phyloP scores from a whole-genome alignment of 768 basidiomycete genomes.

The Leccinum subtestaceum region DNA sequence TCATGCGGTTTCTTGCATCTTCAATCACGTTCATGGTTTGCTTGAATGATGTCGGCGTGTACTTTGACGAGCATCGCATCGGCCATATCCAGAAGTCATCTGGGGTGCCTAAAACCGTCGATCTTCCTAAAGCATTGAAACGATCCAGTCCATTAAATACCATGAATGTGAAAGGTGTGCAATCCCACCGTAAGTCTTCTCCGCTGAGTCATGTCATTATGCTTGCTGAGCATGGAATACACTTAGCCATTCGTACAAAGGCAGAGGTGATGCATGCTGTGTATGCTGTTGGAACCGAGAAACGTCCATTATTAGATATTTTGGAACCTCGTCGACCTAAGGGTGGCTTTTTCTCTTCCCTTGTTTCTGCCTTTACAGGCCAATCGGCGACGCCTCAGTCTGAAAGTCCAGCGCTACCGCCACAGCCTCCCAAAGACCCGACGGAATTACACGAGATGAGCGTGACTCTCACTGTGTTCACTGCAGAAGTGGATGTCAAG shows the following conservation, averaged over 20 bases:
- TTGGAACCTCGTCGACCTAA: constrained; percentile 29
- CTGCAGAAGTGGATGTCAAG: constrained; percentile 50
- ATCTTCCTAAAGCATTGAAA: constrained; percentile 56
- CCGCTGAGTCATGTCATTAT: not conserved
- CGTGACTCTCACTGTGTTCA: constrained; percentile 34
- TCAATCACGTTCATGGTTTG: constrained; percentile 91
- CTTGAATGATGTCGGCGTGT: constrained; percentile 74
- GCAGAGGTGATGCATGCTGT: constrained; percentile 14
- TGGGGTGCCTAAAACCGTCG: constrained; percentile 49
- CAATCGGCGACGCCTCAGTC: constrained; percentile 13
- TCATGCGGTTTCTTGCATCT: constrained; percentile 85
- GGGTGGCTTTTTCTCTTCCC: constrained; percentile 48
- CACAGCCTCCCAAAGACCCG: constrained; percentile 22
- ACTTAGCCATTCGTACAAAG: constrained; percentile 39
- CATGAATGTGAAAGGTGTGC: constrained; percentile 69
- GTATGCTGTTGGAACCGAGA: constrained; percentile 24
- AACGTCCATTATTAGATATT: constrained; percentile 40
- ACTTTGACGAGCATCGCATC: constrained; percentile 75
- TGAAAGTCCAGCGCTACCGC: constrained; percentile 6
- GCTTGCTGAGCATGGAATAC: not conserved
- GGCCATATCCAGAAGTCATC: constrained; percentile 62
- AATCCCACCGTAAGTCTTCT: constrained; percentile 52
- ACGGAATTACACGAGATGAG: constrained; percentile 22
- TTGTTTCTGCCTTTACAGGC: constrained; percentile 25
- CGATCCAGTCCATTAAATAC: constrained; percentile 52